Conservation (phyloP, 306 rosid species). For the Medicago ruthenica region DNA sequence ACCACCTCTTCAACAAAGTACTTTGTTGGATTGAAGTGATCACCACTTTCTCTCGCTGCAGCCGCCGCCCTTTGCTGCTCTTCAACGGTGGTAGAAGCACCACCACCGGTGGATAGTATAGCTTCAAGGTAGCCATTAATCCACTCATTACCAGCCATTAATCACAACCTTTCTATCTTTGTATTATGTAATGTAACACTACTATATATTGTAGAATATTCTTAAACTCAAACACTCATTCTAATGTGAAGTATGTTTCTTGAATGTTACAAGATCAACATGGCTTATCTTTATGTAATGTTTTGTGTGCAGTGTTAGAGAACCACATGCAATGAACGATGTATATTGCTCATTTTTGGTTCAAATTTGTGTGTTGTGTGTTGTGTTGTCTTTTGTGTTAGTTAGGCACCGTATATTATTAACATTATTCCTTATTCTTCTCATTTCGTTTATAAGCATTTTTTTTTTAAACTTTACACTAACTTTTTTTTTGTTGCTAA, state of each 20-base stretch:
- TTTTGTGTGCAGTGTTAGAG: slow-evolving; percentile 20
- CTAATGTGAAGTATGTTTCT: background rate
- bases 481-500: background rate
- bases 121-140: slow-evolving; percentile 94
- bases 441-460: background rate
- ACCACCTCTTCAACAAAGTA: slow-evolving; percentile 97
- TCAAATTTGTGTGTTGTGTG: slow-evolving; percentile 11
- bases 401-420: background rate
- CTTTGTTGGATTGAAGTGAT: slow-evolving; percentile 80
- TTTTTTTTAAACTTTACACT: background rate
- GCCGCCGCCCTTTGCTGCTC: slow-evolving; percentile 70
- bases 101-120: slow-evolving; percentile 81
- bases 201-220: background rate
- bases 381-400: background rate
- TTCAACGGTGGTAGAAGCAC: slow-evolving; percentile 65
- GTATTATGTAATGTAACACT: slow-evolving; percentile 4
- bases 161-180: background rate
- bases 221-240: background rate
- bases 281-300: background rate
- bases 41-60: slow-evolving; percentile 56
- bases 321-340: slow-evolving; percentile 40
- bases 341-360: slow-evolving; percentile 23
- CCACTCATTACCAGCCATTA: slow-evolving; percentile 97
- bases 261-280: background rate
- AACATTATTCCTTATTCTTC: slow-evolving; percentile 11